Evolutionary conservation across 805 yeast genomes (phyloP), one percentile per base, ranked within the genome.

Genomic region (Ogataea zsoltii): DNA sequence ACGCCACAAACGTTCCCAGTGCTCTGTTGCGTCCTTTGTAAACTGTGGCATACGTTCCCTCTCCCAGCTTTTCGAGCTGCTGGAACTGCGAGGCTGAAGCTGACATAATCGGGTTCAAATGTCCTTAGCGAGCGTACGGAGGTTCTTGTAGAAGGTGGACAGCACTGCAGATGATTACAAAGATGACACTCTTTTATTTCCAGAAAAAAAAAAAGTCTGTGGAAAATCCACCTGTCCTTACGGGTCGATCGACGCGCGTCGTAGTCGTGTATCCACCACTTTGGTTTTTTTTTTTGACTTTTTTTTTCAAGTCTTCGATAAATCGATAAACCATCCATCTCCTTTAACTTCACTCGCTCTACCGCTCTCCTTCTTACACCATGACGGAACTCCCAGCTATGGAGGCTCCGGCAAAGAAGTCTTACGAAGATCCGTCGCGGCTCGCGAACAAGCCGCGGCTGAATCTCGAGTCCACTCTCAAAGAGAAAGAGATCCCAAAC

Each of bases 1-100:
- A 73, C 0, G 99, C 99, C 15, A 94, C 99, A 15, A 91, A 75
- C 44, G 88, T 90, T 41, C 90, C 97, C 23, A 91, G 85, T 58
- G 83, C 80, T 51, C 88, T 80, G 65, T 88, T 94, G 61, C 89
- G 80, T 33, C 87, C 99, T 61, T 92, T 94, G 72, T 92, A 94
- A 28, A 94, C 99, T n/a, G 97, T 95, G 58, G 99, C 99, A 69
- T 94, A 94, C 0, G 99, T 88, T 39, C 96, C 96, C 69, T 88
- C 96, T 33, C 96, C 96, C 31, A 88, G 76, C 70, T 88, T 88
- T 65, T 89, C 96, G 44, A 88, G 77, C 65, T 68, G 72, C 45
- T 68, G 72, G 49, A 68, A 68, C 58, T 71, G 76, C 6, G 75
- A 70, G 19, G 74, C 58, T 7, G 70, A 58, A 28, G 62, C 62